Base-by-base conservation (phyloP, 2,329 filamentous ascomycete genomes). In the Pseudogymnoascus sp. region DNA sequence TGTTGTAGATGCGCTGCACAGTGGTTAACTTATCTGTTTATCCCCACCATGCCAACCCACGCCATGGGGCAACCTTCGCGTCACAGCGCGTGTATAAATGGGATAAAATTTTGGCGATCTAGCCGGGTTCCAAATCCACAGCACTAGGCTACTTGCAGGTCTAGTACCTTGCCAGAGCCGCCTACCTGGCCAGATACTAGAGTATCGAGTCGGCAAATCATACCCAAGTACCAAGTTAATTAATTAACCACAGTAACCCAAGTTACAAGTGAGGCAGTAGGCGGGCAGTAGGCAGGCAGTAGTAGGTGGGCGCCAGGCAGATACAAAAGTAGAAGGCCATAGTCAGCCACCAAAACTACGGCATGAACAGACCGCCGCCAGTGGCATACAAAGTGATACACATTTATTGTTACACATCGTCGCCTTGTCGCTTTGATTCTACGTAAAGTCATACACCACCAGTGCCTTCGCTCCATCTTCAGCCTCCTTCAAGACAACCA, bases 401-500 rank as follows among this genome's bases (percentile, higher is more conserved):
- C 19, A 23, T 44, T 31, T 31, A 31, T 15, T 31, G 26, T 17
- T 53, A 53, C 46, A 31, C 23, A 53, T 46, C 7, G 38, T 42
- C 38, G 31, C 10, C 29, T 44, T 9, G 26, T 53, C 46, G 59
- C 31, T 15, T 59, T 35, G 17, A 61, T 62, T 62, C 31, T 35
- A 88, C 44, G 84, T 86, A 72, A 90, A 90, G 75, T 90, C 85
- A 71, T 90, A 90, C 66, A 88, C 81, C 59, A 87, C 81, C 68
- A 90, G 72, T 40, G 83, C 78, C 69, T 88, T 85, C 44, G 78
- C 78, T 11, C 85, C 85, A 31, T 79, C 73, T 23, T 67, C 63
- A 69, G 79, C 80, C 71, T 88, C 85, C 62, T 83, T 81, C 65
- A 89, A 75, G 50, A 90, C 79, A 66, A 90, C 81, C 11, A 90